Conservation (phyloP, 2,329 filamentous ascomycete genomes). For the Fusarium tupiense region DNA sequence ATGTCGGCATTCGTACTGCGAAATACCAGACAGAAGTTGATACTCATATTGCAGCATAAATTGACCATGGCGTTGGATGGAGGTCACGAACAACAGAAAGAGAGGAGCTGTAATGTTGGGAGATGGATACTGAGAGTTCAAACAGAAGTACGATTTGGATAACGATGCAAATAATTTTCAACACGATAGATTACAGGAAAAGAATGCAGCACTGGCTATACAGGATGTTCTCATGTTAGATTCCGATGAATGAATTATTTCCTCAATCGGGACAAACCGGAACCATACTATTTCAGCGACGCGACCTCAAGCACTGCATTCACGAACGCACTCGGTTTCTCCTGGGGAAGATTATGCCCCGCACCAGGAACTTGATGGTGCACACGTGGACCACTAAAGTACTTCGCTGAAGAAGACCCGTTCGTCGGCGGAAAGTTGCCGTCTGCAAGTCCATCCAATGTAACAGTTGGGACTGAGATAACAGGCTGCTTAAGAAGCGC, state of each 20-base stretch:
- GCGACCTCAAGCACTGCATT: not conserved
- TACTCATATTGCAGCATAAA: not conserved
- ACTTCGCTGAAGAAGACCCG: not conserved
- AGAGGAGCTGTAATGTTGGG: too few species aligned
- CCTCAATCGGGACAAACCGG: not conserved
- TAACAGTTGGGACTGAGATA: not conserved
- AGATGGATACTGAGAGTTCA: not conserved
- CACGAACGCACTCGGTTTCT: not conserved
- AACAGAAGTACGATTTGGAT: not conserved
- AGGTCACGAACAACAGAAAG: not conserved
- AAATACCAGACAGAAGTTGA: not conserved
- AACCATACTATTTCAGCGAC: not conserved
- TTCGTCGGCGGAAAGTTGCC: not conserved
- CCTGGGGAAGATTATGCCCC: not conserved
- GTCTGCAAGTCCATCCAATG: not conserved
- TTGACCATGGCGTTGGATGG: not conserved
- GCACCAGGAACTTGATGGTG: not conserved
- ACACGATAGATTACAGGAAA: not conserved
- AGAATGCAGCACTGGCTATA: too few species aligned
- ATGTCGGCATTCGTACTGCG: not conserved
- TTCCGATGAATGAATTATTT: not conserved
- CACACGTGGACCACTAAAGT: not conserved
- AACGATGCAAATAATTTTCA: not conserved
- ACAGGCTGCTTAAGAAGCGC: not conserved
- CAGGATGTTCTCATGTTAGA: too few species aligned